Base-by-base conservation (phyloP, 306 rosid genomes). In the Bauhinia variegata region DNA sequence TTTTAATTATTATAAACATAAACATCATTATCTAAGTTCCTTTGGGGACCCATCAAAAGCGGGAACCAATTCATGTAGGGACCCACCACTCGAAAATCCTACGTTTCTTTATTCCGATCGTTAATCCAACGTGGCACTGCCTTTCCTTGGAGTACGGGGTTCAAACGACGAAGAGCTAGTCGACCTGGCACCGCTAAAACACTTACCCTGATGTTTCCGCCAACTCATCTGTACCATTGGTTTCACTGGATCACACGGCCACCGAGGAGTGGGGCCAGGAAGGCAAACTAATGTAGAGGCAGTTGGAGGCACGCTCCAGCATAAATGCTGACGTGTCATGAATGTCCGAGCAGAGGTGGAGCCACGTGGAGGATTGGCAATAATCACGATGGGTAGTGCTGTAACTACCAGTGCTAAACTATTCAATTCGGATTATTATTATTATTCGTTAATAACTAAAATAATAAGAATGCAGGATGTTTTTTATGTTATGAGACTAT, bases 241-340 rank as follows among this genome's bases (percentile, higher is more conserved):
- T n/a, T n/a, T n/a, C n/a, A n/a, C n/a, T n/a, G 28, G 28, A 23
- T n/a, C n/a, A 8, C 14, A 9, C 17, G 28, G 28, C 6, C n/a
- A 47, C 41, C 8, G 3, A 13, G 6, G n/a, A 31, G 62, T 33
- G 62, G 62, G 62, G 19, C 44, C 30, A 41, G 0, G 10, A n/a
- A 5, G 46, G 18, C 15, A 3, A 46, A 46, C 38, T 4, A 3
- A 3, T 34, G 38, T 7, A 34, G 38, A 13, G 4, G 18, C 1
- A 12, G 51, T 1, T 46, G 51, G 0, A 46, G 0, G 16, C 51
- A 46, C 51, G 5, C 18, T 6, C 5, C 19, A 48, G 8, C 19
- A 48, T 48, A 8, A 48, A 48, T 48, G 53, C 53, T n/a, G 53
- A 48, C 23, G 53, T 48, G 53, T 48, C 19, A n/a, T n/a, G 19